phyloP scores from a whole-genome alignment of 1,284 basidiomycete genomes.

The Rhizoctonia solani region DNA sequence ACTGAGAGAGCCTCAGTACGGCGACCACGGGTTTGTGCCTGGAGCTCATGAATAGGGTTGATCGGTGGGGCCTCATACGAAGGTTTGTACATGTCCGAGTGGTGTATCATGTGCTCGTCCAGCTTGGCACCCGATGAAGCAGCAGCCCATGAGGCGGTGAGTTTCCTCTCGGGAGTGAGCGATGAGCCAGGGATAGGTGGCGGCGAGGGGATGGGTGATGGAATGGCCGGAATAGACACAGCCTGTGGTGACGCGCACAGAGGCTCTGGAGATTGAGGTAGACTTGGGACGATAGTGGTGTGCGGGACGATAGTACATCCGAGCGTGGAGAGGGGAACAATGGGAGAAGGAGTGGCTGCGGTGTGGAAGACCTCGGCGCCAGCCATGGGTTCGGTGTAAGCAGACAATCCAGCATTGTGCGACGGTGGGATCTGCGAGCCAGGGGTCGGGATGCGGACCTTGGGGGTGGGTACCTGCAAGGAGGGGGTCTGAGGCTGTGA shows the following conservation, averaged over 20 bases:
- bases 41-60: not conserved
- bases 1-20: not conserved
- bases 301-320: conserved; percentile 30
- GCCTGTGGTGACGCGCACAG: not conserved
- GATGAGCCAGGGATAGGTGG: conserved; percentile 17
- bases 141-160: conserved; percentile 12
- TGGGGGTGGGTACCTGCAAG: not conserved
- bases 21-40: not conserved
- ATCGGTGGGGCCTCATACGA: conserved; percentile 17
- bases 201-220: conserved; percentile 17
- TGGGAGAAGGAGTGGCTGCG: conserved; percentile 30
- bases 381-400: conserved; percentile 14
- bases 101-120: conserved; percentile 28
- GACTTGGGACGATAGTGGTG: conserved; percentile 28
- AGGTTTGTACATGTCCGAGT: conserved; percentile 32
- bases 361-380: conserved; percentile 33
- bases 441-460: conserved; percentile 25
- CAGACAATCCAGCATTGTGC: not conserved
- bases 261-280: conserved; percentile 8
- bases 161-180: conserved; percentile 5
- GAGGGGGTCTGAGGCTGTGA: not conserved
- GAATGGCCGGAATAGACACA: not conserved
- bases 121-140: conserved; percentile 24
- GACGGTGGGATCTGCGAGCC: conserved; percentile 13
- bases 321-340: conserved; percentile 22